Base-by-base conservation (phyloP, 164 flowering plant species). In the Aristolochia fimbriata region DNA sequence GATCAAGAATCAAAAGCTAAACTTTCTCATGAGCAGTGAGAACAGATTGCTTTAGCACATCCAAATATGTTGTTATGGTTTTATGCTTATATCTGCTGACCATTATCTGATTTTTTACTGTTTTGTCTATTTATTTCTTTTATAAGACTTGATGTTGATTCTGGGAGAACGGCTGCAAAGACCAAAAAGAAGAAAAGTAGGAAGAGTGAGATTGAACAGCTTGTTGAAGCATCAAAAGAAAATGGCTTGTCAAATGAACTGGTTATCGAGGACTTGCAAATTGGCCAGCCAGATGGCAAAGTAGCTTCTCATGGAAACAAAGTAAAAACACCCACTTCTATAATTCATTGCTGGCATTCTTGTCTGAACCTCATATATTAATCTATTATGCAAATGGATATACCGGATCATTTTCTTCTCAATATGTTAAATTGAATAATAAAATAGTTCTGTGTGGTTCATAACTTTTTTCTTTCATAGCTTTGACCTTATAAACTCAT, bases 251-350 rank as follows among this genome's bases (percentile, higher is more conserved):
- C 83, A 15, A 94, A 91, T 83, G 96, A 97, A 23, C 66, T 94
- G 64, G 79, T 84, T 65, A 73, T 88, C 52, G 94, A 91, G 77
- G 95, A 88, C 62, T 11, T 91, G 52, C 69, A 65, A 47, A 84
- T 88, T 89, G 99, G 97, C 27, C 81, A 82, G 74, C 88, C 96
- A 50, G 83, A 85, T 78, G 97, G 93, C 20, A 83, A 80, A 76
- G 77, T 72, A 70, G 96, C 99, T 61, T 64, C 83, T 64, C 81
- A 76, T 60, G 99, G 99, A 57, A 81, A 72, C n/a, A 76, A 75
- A 83, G 99, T 91, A 57, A 47, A 51, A 47, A 33, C 14, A n/a
- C 43, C 8, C 1, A 37, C 4, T 23, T 41, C 6, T 47, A 6
- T 6, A 24, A 8, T 47, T 23, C 22, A 10, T 8, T 27, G 31